Conservation (phyloP, 768 basidiomycete genomes). For the Mycena rebaudengoi region DNA sequence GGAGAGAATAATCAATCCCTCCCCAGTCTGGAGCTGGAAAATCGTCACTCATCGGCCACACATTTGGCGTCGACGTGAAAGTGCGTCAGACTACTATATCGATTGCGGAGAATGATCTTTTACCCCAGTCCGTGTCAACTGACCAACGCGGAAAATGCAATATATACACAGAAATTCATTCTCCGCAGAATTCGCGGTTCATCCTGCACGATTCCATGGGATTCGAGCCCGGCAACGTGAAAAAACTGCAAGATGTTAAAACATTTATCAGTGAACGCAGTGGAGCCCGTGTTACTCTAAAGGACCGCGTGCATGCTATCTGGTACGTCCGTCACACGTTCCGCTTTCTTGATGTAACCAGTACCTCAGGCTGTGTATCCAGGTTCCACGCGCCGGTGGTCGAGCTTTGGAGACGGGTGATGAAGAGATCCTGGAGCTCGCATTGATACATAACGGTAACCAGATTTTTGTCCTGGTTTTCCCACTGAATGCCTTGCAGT, state of each 20-base stretch:
- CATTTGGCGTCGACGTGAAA: background rate
- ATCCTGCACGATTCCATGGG: conserved; percentile 9
- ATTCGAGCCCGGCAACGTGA: conserved; percentile 1
- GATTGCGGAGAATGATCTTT: background rate
- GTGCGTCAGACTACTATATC: background rate
- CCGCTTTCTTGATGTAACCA: background rate
- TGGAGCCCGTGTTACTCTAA: background rate
- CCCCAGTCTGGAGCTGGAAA: conserved; percentile 5
- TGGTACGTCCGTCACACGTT: background rate
- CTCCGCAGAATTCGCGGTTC: background rate
- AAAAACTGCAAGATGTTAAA: background rate
- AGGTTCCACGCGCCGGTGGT: background rate
- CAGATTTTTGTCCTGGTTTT: background rate
- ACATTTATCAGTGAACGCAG: background rate
- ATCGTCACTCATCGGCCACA: conserved; percentile 6
- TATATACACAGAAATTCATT: background rate
- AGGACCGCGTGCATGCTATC: background rate
- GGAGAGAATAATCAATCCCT: background rate
- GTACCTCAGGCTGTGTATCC: conserved; percentile 4
- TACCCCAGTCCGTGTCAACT: background rate
- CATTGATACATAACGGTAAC: background rate
- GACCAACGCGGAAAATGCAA: background rate
- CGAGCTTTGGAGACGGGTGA: conserved; percentile 2
- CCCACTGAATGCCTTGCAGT: background rate
- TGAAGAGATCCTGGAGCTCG: conserved; percentile 1